A percentile compares a stretch with the other conserved stretches of the same genome.
Evolutionary conservation across 139 green algal species (phyloP).

Genomic region (Edaphochlamys debaryana): DNA sequence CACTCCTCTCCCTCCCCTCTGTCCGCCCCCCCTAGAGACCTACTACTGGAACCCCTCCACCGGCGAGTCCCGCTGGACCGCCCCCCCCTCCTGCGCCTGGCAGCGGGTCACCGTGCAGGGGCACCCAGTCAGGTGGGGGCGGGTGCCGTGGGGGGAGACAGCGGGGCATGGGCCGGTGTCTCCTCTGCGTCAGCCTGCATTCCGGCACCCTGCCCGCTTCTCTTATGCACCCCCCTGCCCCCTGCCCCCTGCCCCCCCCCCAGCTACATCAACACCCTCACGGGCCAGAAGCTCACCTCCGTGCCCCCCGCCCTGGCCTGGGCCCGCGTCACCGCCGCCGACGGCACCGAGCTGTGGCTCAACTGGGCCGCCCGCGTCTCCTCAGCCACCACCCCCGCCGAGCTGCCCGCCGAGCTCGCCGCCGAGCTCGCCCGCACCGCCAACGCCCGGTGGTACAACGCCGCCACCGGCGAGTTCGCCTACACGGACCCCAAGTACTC

Average conservation of each 20-base stretch:
- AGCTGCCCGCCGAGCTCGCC: neutral
- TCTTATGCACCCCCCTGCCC: no score
- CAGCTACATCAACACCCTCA: conserved; percentile 49
- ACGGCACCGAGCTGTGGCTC: conserved; percentile 3
- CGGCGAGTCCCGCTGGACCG: conserved; percentile 48
- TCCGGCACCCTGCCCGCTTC: no score
- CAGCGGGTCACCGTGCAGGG: conserved; percentile 42
- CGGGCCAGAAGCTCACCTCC: conserved; percentile 22
- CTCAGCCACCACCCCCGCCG: neutral
- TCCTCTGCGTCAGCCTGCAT: no score
- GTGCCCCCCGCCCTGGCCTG: conserved; percentile 15
- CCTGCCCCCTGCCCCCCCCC: neutral
- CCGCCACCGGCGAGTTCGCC: no score
- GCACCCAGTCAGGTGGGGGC: conserved; percentile 20
- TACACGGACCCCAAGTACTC: no score
- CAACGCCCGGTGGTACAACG: neutral
- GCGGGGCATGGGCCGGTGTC: no score
- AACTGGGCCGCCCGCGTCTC: conserved; percentile 14
- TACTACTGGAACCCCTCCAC: conserved; percentile 52
- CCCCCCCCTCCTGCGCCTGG: conserved; percentile 47
- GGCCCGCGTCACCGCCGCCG: neutral
- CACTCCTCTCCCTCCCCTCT: neutral
- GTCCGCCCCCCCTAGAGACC: neutral
- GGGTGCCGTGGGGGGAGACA: no score
- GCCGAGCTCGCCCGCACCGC: neutral